Percentiles rank a stretch among this genome's conserved stretches.
These are phyloP conservation scores for Endocalyx cinctus DNA, from an alignment of 2,329 filamentous ascomycete genomes.

Conservation along the genomic window DNA sequence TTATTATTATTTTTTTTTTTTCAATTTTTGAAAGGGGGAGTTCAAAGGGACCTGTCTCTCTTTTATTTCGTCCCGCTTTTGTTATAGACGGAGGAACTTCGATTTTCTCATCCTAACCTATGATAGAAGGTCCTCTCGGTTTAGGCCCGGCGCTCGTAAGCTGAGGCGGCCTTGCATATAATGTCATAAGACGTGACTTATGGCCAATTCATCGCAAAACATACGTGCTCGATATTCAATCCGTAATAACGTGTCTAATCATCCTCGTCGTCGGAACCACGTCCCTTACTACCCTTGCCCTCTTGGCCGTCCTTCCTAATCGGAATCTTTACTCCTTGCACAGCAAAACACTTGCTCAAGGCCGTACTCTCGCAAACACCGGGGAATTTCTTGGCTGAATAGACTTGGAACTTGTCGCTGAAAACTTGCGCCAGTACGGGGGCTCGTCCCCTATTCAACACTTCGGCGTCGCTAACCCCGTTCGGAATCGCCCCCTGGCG, in stretches of 20 bases:
- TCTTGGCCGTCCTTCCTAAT: conserved; percentile 77
- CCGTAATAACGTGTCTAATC: conserved; percentile 30
- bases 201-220: too few relatives aligned
- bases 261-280: conserved; percentile 45
- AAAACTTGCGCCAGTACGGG: conserved; percentile 82
- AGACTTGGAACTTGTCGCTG: conserved; percentile 87
- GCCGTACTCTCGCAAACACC: conserved; percentile 92
- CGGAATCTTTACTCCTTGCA: conserved; percentile 93
- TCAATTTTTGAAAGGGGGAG: too few relatives aligned
- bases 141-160: too few relatives aligned
- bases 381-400: conserved; percentile 96
- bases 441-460: conserved; percentile 69
- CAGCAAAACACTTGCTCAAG: conserved; percentile 87
- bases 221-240: too few relatives aligned
- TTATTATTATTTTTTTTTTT: too few relatives aligned
- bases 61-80: too few relatives aligned
- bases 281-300: conserved; percentile 41
- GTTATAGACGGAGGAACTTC: too few relatives aligned
- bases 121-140: too few relatives aligned
- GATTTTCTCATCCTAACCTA: too few relatives aligned
- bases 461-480: conserved; percentile 33
- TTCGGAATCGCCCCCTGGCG: conserved; percentile 34
- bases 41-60: too few relatives aligned
- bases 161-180: too few relatives aligned
- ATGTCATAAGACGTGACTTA: too few relatives aligned